Evolutionary conservation across 2,329 filamentous ascomycete genomes (phyloP).

Genomic region (Colletotrichum magnum): DNA sequence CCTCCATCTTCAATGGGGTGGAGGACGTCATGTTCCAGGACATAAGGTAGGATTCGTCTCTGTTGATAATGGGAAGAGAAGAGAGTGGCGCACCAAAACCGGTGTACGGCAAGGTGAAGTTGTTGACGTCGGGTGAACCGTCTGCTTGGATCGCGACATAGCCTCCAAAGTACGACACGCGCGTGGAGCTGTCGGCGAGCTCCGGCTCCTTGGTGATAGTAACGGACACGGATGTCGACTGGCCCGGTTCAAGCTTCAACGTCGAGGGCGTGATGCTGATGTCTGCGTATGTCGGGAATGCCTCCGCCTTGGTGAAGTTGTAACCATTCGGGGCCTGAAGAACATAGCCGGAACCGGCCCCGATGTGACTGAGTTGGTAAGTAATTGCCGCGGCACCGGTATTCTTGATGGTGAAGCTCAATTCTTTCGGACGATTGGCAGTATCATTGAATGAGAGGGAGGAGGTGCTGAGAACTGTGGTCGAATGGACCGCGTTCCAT

Average conservation of each 20-base stretch:
- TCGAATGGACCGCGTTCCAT: slow-evolving; percentile 51
- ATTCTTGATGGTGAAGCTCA: slow-evolving; percentile 54
- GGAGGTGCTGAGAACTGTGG: slow-evolving; percentile 49
- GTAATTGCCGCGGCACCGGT: slow-evolving; percentile 47
- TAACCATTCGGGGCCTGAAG: slow-evolving; percentile 25
- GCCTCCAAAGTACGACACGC: slow-evolving; percentile 48
- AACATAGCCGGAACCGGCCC: slow-evolving; percentile 51
- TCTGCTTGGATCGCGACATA: slow-evolving; percentile 45
- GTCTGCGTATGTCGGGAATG: slow-evolving; percentile 8
- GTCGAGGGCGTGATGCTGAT: slow-evolving; percentile 15
- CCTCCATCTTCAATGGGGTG: neutral
- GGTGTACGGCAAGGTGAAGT: slow-evolving; percentile 16
- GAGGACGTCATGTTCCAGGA: neutral
- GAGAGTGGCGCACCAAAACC: slow-evolving; percentile 25
- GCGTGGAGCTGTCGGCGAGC: slow-evolving; percentile 38
- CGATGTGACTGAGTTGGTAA: slow-evolving; percentile 49
- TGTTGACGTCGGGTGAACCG: slow-evolving; percentile 19
- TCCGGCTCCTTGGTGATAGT: slow-evolving; percentile 30
- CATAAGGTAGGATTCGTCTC: slow-evolving; percentile 11
- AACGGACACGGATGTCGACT: slow-evolving; percentile 40
- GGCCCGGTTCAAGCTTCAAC: slow-evolving; percentile 42
- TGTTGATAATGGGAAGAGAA: slow-evolving; percentile 4
- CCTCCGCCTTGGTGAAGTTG: slow-evolving; percentile 9
- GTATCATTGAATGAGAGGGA: slow-evolving; percentile 58
- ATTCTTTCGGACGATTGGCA: slow-evolving; percentile 48